Conservation (phyloP, 1,139 yeast genomes). For the Yarrowia galli region DNA sequence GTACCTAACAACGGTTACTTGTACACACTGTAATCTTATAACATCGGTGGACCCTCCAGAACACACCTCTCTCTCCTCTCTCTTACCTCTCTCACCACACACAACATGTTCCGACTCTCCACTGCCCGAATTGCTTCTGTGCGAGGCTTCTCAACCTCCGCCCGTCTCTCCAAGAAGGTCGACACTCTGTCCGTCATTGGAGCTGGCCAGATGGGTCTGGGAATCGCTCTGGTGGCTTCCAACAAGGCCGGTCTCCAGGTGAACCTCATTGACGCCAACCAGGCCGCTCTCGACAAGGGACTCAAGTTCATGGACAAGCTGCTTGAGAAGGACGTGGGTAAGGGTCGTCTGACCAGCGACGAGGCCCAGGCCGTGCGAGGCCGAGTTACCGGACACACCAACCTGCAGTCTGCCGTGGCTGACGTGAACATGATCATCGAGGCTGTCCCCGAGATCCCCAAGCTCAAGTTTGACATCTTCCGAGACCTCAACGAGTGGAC, state of each 20-base stretch:
- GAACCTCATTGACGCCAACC: slow-evolving; percentile 51
- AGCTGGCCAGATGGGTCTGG: slow-evolving; percentile 56
- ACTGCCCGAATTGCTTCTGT: slow-evolving; percentile 29
- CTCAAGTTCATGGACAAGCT: slow-evolving; percentile 51
- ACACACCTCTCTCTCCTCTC: neutral
- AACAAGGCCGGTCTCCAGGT: slow-evolving; percentile 53
- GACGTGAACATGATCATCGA: slow-evolving; percentile 54
- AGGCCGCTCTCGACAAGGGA: slow-evolving; percentile 50
- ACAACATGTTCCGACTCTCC: slow-evolving; percentile 31
- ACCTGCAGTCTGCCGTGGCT: slow-evolving; percentile 46
- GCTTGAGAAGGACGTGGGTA: slow-evolving; percentile 52
- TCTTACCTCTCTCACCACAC: neutral
- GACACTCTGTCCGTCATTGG: slow-evolving; percentile 52
- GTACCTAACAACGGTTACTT: slow-evolving; percentile 2
- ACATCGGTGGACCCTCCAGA: neutral
- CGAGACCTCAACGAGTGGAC: slow-evolving; percentile 50
- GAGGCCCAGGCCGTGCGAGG: slow-evolving; percentile 49
- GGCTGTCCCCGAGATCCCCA: slow-evolving; percentile 56
- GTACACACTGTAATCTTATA: neutral
- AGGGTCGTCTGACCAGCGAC: slow-evolving; percentile 50
- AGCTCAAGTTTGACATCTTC: slow-evolving; percentile 52
- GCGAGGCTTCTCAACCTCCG: slow-evolving; percentile 33
- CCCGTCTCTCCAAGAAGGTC: slow-evolving; percentile 23
- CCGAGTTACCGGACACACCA: slow-evolving; percentile 47
- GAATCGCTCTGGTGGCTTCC: slow-evolving; percentile 56